Base-by-base conservation (phyloP, 2,329 filamentous ascomycete species). In the Xylaria sp. region DNA sequence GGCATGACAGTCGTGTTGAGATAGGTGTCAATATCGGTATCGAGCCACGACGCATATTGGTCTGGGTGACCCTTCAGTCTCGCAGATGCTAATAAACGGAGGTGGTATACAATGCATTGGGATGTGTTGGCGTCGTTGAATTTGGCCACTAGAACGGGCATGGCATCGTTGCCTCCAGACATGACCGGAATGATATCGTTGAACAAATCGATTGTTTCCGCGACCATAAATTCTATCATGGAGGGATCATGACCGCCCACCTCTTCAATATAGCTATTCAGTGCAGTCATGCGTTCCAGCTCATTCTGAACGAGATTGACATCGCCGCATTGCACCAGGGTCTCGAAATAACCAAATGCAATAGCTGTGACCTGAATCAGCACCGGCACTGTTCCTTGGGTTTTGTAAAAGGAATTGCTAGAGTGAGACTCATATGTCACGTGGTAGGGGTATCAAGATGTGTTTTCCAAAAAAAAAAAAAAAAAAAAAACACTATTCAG, bases 271-370 rank as follows among this genome's bases (percentile, higher is more conserved):
- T 92, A 86, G 70, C 90, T 88, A 77, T 89, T 91, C 73, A 97
- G 84, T 34, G 88, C 90, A 70, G 86, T 88, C 63, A 98, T 85
- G 44, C 95, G 91, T 28, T 87, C 85, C 66, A 90, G 84, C 81
- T 98, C 95, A 73, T 87, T 87, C 44, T 90, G 85, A 68, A 97
- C 84, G 74, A 90, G 88, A 71, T 84, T 83, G 66, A 84, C 83
- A 78, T 94, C 90, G 74, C 89, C 89, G 56, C 87, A 83, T 72
- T 89, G 88, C 75, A 95, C 85, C 64, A 98, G 86, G 55, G 90
- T 91, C 81, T 99, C 96, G 78, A 97, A 97, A 81, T 98, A 98
- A 73, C 90, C 91, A 81, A 97, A 99, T 28, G 91, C 94, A 78
- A 97, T 92, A 61, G 95, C 96, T 98, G 80, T 44, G 73, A 69